These are phyloP conservation scores for Pleochaeta shiraiana DNA, from an alignment of 2,329 filamentous ascomycete species.

Conservation along the genomic window DNA sequence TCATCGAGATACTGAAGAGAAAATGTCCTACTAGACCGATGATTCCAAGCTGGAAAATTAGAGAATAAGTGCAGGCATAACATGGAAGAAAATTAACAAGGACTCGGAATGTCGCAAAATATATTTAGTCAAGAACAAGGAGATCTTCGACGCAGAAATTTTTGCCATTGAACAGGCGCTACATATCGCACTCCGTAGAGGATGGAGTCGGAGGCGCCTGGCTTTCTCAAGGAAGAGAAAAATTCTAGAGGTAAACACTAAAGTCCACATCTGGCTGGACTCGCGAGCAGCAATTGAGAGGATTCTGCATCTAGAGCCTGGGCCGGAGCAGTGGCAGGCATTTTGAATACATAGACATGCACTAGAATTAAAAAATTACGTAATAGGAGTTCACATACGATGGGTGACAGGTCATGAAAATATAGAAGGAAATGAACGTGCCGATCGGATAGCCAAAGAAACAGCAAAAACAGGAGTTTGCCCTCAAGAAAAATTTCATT, in stretches of 20 bases:
- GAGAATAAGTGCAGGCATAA: not conserved
- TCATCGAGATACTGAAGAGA: not conserved
- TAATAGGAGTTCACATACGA: not conserved
- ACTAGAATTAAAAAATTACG: not conserved
- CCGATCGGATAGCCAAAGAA: not conserved
- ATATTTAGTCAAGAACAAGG: not conserved
- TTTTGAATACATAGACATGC: not conserved
- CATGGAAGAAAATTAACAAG: not conserved
- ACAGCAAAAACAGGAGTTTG: not conserved
- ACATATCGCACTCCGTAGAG: not conserved
- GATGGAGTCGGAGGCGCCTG: not conserved
- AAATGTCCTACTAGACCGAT: not conserved
- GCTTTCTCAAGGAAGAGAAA: not conserved
- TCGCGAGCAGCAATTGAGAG: not conserved
- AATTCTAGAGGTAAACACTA: not conserved
- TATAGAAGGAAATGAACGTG: not conserved
- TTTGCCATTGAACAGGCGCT: not conserved
- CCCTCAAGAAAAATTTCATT: not conserved
- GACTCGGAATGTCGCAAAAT: not conserved
- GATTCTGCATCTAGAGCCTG: not conserved
- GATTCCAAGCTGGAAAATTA: not conserved
- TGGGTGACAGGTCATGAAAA: not conserved
- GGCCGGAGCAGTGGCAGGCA: not conserved
- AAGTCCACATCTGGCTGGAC: not conserved
- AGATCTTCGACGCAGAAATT: not conserved